Percentiles rank a stretch among this genome's conserved stretches.
These are phyloP conservation scores for Clathrus columnatus DNA, from an alignment of 768 basidiomycete genomes.

Conservation along the genomic window DNA sequence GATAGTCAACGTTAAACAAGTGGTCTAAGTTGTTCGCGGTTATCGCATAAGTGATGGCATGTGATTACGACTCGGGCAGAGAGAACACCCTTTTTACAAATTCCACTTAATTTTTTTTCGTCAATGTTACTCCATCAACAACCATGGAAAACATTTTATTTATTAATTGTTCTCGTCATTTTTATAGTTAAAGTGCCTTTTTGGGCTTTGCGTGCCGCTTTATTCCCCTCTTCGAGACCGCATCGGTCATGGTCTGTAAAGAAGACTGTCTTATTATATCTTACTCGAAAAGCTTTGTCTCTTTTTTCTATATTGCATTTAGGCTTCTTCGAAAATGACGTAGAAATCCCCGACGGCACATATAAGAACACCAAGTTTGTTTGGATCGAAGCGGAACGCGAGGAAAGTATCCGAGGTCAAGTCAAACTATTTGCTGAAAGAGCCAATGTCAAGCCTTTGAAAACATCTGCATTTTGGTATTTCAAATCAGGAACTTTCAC, in stretches of 20 bases:
- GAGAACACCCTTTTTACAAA: too few relatives aligned
- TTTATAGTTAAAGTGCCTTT: not conserved
- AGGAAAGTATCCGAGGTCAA: slow-evolving; percentile 34
- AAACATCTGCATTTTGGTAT: slow-evolving; percentile 51
- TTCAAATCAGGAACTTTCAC: slow-evolving; percentile 33
- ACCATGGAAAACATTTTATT: not conserved
- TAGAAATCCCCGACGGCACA: slow-evolving; percentile 3
- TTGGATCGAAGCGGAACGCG: slow-evolving; percentile 37
- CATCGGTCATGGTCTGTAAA: not conserved
- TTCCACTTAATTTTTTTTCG: not conserved
- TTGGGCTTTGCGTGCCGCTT: not conserved
- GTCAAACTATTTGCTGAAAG: slow-evolving; percentile 32
- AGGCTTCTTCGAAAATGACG: not conserved
- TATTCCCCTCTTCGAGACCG: not conserved
- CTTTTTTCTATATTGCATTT: not conserved
- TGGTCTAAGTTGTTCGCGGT: too few relatives aligned
- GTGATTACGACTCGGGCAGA: not conserved
- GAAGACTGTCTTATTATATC: not conserved
- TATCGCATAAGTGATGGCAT: too few relatives aligned
- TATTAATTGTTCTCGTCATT: not conserved
- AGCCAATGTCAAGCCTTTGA: slow-evolving; percentile 31
- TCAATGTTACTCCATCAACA: not conserved
- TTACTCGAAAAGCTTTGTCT: not conserved
- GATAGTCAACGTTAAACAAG: too few relatives aligned
- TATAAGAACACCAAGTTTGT: not conserved